These are phyloP conservation scores for Dunaliella salina DNA, from an alignment of 163 green algal species.

Conservation along the genomic window DNA sequence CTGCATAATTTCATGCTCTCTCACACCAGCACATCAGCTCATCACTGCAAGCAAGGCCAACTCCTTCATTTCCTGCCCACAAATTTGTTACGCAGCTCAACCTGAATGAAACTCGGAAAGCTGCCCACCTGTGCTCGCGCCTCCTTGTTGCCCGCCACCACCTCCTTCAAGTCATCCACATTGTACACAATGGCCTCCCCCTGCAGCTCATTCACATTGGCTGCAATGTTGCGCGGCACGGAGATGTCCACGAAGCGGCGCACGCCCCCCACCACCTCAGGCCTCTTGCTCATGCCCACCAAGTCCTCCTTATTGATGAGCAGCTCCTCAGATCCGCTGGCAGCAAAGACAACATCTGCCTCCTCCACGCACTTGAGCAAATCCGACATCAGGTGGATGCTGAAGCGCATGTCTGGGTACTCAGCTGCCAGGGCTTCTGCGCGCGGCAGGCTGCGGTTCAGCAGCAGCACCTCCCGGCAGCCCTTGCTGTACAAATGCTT, in stretches of 20 bases:
- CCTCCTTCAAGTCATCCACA: conserved; percentile 98
- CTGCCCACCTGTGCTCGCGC: conserved; percentile 50
- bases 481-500: conserved; percentile 96
- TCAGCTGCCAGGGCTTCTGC: conserved; percentile 82
- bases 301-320: conserved; percentile 82
- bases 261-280: conserved; percentile 69
- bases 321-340: conserved; percentile 76
- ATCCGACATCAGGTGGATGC: conserved; percentile 90
- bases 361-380: conserved; percentile 78
- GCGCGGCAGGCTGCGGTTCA: conserved; percentile 84
- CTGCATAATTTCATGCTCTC: too few species aligned
- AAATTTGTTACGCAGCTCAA: too few species aligned
- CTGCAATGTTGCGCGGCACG: conserved; percentile 92
- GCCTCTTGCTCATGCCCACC: conserved; percentile 52
- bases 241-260: conserved; percentile 96
- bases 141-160: conserved; percentile 89
- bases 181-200: conserved; percentile 86
- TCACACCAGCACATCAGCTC: too few species aligned
- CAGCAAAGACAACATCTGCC: conserved; percentile 90
- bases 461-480: conserved; percentile 77
- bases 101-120: too few species aligned
- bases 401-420: conserved; percentile 84
- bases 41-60: too few species aligned
- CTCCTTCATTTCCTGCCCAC: too few species aligned
- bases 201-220: conserved; percentile 66